These are phyloP conservation scores for Fusarium cicatricum DNA, from an alignment of 2,329 filamentous ascomycete genomes.

Conservation along the genomic window DNA sequence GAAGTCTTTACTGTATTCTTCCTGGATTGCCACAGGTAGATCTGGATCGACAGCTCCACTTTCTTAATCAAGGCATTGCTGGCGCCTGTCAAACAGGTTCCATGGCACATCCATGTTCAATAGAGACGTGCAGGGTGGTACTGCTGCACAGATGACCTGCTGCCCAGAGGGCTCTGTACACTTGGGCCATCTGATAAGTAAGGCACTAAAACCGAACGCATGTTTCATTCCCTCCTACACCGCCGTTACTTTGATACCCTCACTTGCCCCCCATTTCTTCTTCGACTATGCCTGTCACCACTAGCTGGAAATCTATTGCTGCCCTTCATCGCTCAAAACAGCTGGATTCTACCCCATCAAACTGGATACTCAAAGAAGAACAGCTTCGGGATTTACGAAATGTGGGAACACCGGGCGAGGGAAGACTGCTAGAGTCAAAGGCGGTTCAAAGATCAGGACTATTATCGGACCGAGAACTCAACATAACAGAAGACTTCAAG, in stretches of 20 bases:
- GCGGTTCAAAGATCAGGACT: constrained; percentile 23
- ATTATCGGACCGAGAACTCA: constrained; percentile 16
- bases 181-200: not conserved
- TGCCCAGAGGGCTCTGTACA: no score
- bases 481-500: constrained; percentile 24
- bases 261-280: no score
- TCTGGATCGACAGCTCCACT: not conserved
- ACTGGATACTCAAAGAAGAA: constrained; percentile 21
- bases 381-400: constrained; percentile 10
- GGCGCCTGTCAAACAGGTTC: not conserved
- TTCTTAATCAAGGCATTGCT: not conserved
- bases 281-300: constrained; percentile 26
- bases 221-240: not conserved
- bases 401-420: not conserved
- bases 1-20: not conserved
- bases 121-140: not conserved
- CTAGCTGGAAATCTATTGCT: constrained; percentile 30
- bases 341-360: constrained; percentile 14
- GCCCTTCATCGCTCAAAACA: constrained; percentile 32
- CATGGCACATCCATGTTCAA: not conserved
- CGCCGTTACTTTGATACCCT: not conserved
- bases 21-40: no score
- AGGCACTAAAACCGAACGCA: not conserved
- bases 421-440: constrained; percentile 23
- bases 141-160: no score